A percentile compares a stretch with the other conserved stretches of the same genome.
These are phyloP conservation scores for Bimuria novae-zelandiae DNA, from an alignment of 2,329 filamentous ascomycete species.

Conservation along the genomic window DNA sequence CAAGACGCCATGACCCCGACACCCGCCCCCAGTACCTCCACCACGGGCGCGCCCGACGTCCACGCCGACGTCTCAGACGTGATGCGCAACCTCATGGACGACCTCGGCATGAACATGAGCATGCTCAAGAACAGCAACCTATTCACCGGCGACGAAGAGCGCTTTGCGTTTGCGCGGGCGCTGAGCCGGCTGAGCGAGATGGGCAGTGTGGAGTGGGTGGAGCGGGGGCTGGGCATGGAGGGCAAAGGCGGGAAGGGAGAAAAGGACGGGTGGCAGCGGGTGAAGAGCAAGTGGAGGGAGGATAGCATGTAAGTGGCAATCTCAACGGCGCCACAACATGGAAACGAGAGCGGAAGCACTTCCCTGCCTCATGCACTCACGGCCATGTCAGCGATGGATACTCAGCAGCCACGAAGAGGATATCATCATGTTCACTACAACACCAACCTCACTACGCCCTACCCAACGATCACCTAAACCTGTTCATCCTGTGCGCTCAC, in stretches of 20 bases:
- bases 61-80: slow-evolving; percentile 64
- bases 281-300: slow-evolving; percentile 68
- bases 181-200: slow-evolving; percentile 86
- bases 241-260: slow-evolving; percentile 67
- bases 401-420: not conserved
- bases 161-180: slow-evolving; percentile 92
- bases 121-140: slow-evolving; percentile 83
- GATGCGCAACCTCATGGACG: slow-evolving; percentile 83
- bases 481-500: slow-evolving; percentile 50
- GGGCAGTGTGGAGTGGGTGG: slow-evolving; percentile 94
- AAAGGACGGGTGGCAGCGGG: slow-evolving; percentile 67
- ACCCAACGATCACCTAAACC: slow-evolving; percentile 2
- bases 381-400: not conserved
- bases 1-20: slow-evolving; percentile 49
- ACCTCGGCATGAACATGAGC: slow-evolving; percentile 81
- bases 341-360: too few relatives aligned
- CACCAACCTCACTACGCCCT: not conserved
- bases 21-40: too few relatives aligned
- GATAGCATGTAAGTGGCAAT: slow-evolving; percentile 36
- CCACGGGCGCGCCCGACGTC: too few relatives aligned
- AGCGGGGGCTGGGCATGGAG: slow-evolving; percentile 71
- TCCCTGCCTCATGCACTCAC: not conserved
- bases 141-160: slow-evolving; percentile 93
- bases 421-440: not conserved
- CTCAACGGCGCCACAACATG: too few relatives aligned